phyloP scores from a whole-genome alignment of 495 filamentous ascomycete species.

The Bacidia gigantensis region DNA sequence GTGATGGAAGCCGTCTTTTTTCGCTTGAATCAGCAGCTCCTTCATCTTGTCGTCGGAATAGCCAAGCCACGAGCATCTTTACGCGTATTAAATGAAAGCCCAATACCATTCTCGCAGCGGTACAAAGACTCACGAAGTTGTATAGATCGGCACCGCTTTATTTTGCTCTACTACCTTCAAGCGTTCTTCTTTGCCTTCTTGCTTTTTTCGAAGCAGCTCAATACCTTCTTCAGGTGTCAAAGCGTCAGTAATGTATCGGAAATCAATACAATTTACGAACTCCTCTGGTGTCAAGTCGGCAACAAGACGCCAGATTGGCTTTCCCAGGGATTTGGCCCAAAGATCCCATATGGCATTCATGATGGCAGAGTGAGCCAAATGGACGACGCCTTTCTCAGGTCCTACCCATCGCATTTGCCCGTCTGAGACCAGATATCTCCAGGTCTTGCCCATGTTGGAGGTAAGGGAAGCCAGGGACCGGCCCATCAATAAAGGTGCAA shows the following conservation, averaged over 20 bases:
- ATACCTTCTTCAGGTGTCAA: background rate
- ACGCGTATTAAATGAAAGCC: background rate
- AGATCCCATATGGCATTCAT: conserved; percentile 94
- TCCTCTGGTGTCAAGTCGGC: conserved; percentile 18
- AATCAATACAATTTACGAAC: background rate
- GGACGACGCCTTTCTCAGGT: conserved; percentile 89
- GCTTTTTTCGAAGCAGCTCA: background rate
- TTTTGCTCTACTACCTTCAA: background rate
- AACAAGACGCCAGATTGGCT: conserved; percentile 78
- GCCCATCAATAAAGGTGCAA: conserved; percentile 59
- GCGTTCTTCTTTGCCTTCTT: background rate
- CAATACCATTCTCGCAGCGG: background rate
- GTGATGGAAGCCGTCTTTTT: background rate
- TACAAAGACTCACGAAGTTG: background rate
- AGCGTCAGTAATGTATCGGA: background rate
- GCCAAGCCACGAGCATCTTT: background rate
- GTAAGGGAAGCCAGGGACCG: conserved; percentile 31
- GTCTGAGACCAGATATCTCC: conserved; percentile 83
- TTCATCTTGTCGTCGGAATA: background rate
- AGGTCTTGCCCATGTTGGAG: conserved; percentile 73
- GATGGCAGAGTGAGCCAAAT: conserved; percentile 78
- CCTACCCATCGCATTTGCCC: conserved; percentile 89
- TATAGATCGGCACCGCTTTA: background rate
- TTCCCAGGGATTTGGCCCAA: conserved; percentile 73
- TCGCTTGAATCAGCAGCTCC: background rate